Evolutionary conservation across 257 asterid species (phyloP), one percentile per base, ranked within the genome.

Genomic region (Datura wrightii): DNA sequence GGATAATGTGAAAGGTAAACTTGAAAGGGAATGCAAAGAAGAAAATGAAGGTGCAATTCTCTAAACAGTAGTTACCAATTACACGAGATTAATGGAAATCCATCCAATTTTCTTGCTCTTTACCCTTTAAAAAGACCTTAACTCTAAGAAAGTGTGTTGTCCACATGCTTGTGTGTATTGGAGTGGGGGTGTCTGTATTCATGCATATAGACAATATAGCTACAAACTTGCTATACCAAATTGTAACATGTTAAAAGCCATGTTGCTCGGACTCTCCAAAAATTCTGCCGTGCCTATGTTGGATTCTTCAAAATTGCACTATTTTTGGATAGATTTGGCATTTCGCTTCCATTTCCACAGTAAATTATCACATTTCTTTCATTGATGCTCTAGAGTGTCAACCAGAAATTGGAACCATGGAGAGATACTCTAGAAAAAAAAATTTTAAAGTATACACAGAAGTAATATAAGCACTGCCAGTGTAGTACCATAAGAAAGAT

Each of bases 21-120:
- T 52, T 50, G 60, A 50, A 31, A 50, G 31, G 46, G 62, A 78
- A 52, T 14, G 59, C 48, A 13, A 13, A 0, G 31, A 78, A 78
- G 79, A 44, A 71, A 71, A 71, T 71, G 56, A 71, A 31, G 82
- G 62, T 6, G 48, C 19, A 46, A 74, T 74, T 74, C 79, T 74
- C 41, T 50, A 46, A 48, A 19, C 19, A 44, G 24, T 48, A 24
- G 42, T 50, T 74, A 24, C 81, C 81, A 74, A 19, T 24, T 48
- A 50, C 4, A 0, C 50, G 81, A 52, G 80, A 74, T 74, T 74
- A 74, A 13, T 48, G 42, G 80, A 74, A 74, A 44, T 3, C 8
- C 7, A 8, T 52, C 7, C 63, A 52, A 52, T 74, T 31, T 19
- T 74, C 19, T 72, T 10, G n/a, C 56, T 48, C 42, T 48, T 74